These are phyloP conservation scores for Crithidia fasciculata DNA, from an alignment of 208 protist genomes.

Conservation along the genomic window DNA sequence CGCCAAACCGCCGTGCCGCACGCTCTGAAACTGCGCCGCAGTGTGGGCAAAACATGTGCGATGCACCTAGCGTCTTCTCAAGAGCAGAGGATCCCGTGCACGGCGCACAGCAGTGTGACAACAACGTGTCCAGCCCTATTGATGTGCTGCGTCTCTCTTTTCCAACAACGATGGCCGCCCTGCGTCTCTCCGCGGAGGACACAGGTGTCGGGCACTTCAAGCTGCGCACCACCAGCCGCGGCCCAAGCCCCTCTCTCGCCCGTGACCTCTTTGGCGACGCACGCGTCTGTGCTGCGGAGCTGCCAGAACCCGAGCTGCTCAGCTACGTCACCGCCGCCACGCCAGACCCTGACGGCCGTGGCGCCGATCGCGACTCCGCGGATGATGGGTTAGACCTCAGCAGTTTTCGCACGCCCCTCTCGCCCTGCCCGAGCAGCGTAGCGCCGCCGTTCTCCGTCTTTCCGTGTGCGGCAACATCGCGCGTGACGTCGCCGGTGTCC, in stretches of 20 bases:
- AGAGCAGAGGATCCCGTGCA: neutral
- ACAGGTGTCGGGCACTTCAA: neutral
- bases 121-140: neutral
- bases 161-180: neutral
- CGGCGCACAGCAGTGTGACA: neutral
- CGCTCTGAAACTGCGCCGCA: neutral
- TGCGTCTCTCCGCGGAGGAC: neutral
- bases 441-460: slow-evolving; percentile 47
- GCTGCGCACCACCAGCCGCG: neutral
- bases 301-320: slow-evolving; percentile 10
- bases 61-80: neutral
- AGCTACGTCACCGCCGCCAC: neutral
- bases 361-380: neutral
- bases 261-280: slow-evolving; percentile 15
- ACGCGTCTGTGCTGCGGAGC: slow-evolving; percentile 4
- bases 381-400: slow-evolving; percentile 5
- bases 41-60: neutral
- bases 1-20: neutral
- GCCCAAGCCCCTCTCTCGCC: neutral
- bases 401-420: slow-evolving; percentile 35
- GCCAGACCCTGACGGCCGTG: neutral
- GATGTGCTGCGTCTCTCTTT: neutral
- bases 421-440: slow-evolving; percentile 41
- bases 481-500: slow-evolving; percentile 17
- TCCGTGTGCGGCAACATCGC: slow-evolving; percentile 10